Percentiles rank a stretch among this genome's conserved stretches.
phyloP scores from a whole-genome alignment of 2,329 filamentous ascomycete genomes.

The Plectosphaerella cucumerina region DNA sequence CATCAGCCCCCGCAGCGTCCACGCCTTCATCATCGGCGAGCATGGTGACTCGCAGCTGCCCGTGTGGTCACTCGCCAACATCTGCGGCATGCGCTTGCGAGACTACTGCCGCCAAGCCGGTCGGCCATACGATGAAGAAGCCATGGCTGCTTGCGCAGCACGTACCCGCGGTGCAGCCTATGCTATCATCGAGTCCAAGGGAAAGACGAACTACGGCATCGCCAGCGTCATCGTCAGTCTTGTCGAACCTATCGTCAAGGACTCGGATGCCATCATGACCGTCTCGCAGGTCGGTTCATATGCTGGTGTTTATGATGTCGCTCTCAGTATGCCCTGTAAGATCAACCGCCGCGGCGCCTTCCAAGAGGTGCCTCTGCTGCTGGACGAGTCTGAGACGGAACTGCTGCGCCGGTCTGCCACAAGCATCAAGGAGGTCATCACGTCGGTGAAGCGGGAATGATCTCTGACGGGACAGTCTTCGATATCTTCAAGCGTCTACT shows the following conservation, averaged over 20 bases:
- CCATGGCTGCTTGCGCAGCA: constrained; percentile 17
- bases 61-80: constrained; percentile 24
- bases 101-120: constrained; percentile 19
- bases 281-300: constrained; percentile 20
- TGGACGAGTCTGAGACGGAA: constrained; percentile 16
- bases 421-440: constrained; percentile 15
- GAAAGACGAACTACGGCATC: constrained; percentile 26
- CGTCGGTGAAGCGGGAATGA: neutral
- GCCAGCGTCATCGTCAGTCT: constrained; percentile 23
- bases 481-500: too few relatives aligned
- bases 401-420: constrained; percentile 15
- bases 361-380: constrained; percentile 17
- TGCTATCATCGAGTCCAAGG: constrained; percentile 26
- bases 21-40: constrained; percentile 26
- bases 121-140: constrained; percentile 16
- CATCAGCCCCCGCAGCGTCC: constrained; percentile 22
- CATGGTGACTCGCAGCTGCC: constrained; percentile 26
- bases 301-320: constrained; percentile 18
- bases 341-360: constrained; percentile 19
- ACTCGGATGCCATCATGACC: constrained; percentile 21
- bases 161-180: constrained; percentile 23
- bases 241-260: constrained; percentile 22
- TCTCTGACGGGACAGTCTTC: neutral
- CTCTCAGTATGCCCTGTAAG: constrained; percentile 22
- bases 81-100: constrained; percentile 21